A percentile compares a stretch with the other conserved stretches of the same genome.
Conservation (phyloP, 2,329 filamentous ascomycete species). For the Xylaria sp. region DNA sequence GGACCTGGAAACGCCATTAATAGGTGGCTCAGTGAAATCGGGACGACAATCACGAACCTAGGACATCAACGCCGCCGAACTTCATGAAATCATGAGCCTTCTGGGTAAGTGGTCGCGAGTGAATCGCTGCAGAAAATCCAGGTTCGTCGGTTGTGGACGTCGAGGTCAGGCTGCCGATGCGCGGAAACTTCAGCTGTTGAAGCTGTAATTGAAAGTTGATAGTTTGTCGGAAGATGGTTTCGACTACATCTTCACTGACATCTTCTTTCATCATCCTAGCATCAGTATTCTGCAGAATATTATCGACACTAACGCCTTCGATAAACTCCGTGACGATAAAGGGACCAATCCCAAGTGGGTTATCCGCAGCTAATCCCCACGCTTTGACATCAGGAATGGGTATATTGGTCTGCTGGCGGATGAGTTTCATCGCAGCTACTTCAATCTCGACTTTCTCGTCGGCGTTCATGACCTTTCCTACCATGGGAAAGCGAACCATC, state of each 20-base stretch:
- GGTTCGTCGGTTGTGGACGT: background rate
- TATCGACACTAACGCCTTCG: conserved; percentile 28
- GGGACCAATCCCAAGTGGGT: conserved; percentile 35
- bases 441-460: conserved; percentile 37
- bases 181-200: conserved; percentile 16
- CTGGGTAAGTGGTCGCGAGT: conserved; percentile 20
- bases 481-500: conserved; percentile 35
- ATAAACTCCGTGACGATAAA: conserved; percentile 35
- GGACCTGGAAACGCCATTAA: conserved; percentile 9
- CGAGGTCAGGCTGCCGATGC: conserved; percentile 23
- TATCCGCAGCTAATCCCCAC: conserved; percentile 34
- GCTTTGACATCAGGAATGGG: conserved; percentile 35
- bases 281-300: conserved; percentile 30
- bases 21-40: background rate
- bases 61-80: conserved; percentile 11
- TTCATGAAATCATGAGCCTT: conserved; percentile 20
- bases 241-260: conserved; percentile 17
- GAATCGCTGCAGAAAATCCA: conserved; percentile 11
- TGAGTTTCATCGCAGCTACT: conserved; percentile 33
- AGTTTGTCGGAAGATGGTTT: conserved; percentile 23
- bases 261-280: conserved; percentile 27
- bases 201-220: conserved; percentile 28
- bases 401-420: conserved; percentile 33
- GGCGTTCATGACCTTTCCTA: conserved; percentile 29
- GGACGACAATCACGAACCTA: conserved; percentile 7